Base-by-base conservation (phyloP, 139 green algal genomes). In the Coccomyxa sp. region DNA sequence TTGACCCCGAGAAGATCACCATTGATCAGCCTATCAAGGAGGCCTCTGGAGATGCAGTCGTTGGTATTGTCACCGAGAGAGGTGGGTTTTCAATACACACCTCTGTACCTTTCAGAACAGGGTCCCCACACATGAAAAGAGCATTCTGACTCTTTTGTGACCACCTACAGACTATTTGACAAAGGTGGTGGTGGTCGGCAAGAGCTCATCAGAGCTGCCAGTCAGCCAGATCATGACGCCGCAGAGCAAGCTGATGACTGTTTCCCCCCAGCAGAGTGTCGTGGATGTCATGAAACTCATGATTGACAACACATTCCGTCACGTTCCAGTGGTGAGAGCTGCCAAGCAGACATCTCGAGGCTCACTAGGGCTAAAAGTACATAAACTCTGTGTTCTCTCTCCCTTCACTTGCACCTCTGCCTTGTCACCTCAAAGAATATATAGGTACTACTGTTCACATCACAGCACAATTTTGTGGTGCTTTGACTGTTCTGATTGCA, bases 61-160 rank as follows among this genome's bases (percentile, higher is more conserved):
- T 90, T 27, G 90, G 90, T 21, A 91, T 93, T 79, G 79, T 93
- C n/a, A 93, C 90, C 14, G 90, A 93, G 85, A 85, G 90, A 84
- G 89, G 87, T 89, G 30, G 25, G 71, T n/a, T 78, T 45, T 31
- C 17, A 1, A 21, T 32, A 23, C 45, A 68, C 12, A 13, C 10
- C 10, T 67, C 30, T 21, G 74, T 10, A 57, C 17, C 3, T 57
- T 32, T 23, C 27, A 31, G 71, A 28, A 57, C 9, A 23, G 30
- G 27, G 23, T 78, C 57, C 71, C 27, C 71, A 21, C 14, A 32
- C 71, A 13, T 32, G 71, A 21, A 3, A 7, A 78, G 1, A 11
- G 38, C 38, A 51, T 51, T 51, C 38, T 51, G 38, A 51, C 3
- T 11, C 3, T 51, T 51, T 51, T 51, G 38, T 78, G 27, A 13